phyloP scores from a whole-genome alignment of 1,284 basidiomycete species.

The Retiboletus flavoniger region DNA sequence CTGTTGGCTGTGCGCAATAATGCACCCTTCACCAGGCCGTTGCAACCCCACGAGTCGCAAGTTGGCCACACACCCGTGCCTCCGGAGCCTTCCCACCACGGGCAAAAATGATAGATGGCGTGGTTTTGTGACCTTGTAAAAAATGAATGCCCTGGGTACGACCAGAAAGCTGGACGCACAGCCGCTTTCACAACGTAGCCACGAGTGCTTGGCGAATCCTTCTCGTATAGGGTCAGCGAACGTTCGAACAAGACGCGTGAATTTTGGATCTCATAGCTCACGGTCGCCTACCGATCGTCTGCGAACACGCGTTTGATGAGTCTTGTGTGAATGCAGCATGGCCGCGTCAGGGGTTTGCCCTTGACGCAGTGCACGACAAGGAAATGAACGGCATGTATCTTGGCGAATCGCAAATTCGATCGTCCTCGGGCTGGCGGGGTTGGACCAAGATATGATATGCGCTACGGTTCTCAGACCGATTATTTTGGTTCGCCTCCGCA shows the following conservation, averaged over 20 bases:
- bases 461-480: background rate
- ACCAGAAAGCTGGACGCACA: background rate
- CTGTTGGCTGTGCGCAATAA: conserved; percentile 17
- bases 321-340: conserved; percentile 23
- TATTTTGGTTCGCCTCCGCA: background rate
- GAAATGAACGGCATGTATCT: conserved; percentile 32
- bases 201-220: conserved; percentile 5
- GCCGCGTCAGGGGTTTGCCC: conserved; percentile 30
- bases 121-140: background rate
- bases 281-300: conserved; percentile 9
- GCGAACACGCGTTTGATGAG: conserved; percentile 24
- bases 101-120: background rate
- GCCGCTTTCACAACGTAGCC: background rate
- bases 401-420: conserved; percentile 19
- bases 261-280: background rate
- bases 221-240: background rate
- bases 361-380: conserved; percentile 15
- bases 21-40: conserved; percentile 12
- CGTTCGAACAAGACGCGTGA: background rate
- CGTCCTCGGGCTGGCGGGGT: conserved; percentile 13
- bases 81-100: conserved; percentile 7
- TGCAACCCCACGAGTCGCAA: conserved; percentile 10
- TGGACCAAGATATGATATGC: conserved; percentile 4
- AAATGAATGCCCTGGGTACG: background rate
- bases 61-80: conserved; percentile 15